Conservation (phyloP, 257 asterid genomes). For the Nicotiana benthamiana region DNA sequence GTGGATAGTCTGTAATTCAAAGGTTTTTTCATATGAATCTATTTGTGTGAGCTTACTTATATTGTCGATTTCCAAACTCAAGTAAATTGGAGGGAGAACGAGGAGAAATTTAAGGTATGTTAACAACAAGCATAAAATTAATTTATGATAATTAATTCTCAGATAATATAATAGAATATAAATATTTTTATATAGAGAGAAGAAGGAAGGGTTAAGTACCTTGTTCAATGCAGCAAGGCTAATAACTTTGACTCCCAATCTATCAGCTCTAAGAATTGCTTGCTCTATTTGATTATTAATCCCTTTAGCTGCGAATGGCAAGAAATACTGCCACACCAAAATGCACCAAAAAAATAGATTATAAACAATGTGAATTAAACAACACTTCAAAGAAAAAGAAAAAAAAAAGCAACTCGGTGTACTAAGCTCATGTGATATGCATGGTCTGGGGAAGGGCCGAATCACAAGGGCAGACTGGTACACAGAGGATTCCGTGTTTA, state of each 20-base stretch:
- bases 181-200: background rate
- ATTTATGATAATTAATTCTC: background rate
- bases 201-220: constrained; percentile 20
- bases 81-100: too few relatives aligned
- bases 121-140: background rate
- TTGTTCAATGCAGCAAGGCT: constrained; percentile 96
- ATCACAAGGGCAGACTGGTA: too few relatives aligned
- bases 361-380: background rate
- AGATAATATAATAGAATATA: too few relatives aligned
- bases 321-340: constrained; percentile 54
- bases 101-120: too few relatives aligned
- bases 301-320: constrained; percentile 80
- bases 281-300: constrained; percentile 74
- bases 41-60: too few relatives aligned
- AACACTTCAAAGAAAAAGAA: background rate
- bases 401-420: too few relatives aligned
- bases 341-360: background rate
- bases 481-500: too few relatives aligned
- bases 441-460: too few relatives aligned
- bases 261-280: constrained; percentile 83
- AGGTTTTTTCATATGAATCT: too few relatives aligned
- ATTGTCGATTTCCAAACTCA: too few relatives aligned
- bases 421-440: too few relatives aligned
- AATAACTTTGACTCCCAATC: constrained; percentile 84
- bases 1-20: too few relatives aligned